Percentiles rank a stretch among this genome's conserved stretches.
phyloP scores from a whole-genome alignment of 495 filamentous ascomycete genomes.

The Aspergillus mulundensis region DNA sequence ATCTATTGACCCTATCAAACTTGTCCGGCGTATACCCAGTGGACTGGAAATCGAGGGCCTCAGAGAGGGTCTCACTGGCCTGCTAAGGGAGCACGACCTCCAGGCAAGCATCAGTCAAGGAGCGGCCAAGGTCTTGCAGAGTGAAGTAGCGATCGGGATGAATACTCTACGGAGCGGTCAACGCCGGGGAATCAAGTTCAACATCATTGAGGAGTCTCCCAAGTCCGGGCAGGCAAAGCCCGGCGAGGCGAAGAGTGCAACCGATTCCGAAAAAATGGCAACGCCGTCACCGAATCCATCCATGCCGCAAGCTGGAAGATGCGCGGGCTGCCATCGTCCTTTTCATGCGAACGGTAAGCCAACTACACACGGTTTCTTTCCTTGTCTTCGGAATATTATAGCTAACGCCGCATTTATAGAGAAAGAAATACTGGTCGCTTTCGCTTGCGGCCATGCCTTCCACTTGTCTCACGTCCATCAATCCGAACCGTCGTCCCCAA shows the following conservation, averaged over 20 bases:
- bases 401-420: conserved; percentile 39
- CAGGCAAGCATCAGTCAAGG: conserved; percentile 87
- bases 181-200: conserved; percentile 81
- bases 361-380: neutral
- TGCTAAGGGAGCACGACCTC: conserved; percentile 91
- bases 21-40: conserved; percentile 86
- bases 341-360: conserved; percentile 50
- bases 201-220: conserved; percentile 50
- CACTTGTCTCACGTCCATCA: conserved; percentile 74
- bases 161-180: conserved; percentile 70
- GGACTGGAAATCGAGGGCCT: conserved; percentile 88
- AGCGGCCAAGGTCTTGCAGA: conserved; percentile 77
- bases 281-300: conserved; percentile 2
- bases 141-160: conserved; percentile 83
- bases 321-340: conserved; percentile 59
- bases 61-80: conserved; percentile 72
- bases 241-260: conserved; percentile 12
- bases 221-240: neutral
- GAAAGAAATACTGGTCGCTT: conserved; percentile 77
- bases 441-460: conserved; percentile 88
- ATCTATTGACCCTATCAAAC: conserved; percentile 80
- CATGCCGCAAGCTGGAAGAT: conserved; percentile 28
- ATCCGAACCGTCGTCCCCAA: conserved; percentile 28
- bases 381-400: neutral
- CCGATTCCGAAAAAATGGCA: conserved; percentile 19